Conservation (phyloP, 306 rosid genomes). For the Trifolium subterraneum region DNA sequence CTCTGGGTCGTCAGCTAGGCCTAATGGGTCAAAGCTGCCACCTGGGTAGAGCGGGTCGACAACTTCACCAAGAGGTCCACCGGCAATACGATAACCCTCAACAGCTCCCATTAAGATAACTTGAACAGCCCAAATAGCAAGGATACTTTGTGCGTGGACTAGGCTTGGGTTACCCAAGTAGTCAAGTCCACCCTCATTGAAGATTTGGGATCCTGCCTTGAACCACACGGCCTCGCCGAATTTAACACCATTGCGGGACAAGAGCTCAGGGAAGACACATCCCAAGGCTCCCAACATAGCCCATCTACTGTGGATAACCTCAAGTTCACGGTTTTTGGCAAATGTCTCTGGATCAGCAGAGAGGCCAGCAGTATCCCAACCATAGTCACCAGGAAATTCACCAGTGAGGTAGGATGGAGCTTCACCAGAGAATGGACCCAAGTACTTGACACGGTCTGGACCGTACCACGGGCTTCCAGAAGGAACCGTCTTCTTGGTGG, state of each 20-base stretch:
- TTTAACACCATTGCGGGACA: not conserved
- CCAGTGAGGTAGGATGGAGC: not conserved
- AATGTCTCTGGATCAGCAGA: not conserved
- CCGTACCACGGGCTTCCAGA: not conserved
- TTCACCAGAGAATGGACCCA: not conserved
- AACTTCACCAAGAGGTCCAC: not conserved
- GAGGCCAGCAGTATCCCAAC: not conserved
- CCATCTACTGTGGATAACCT: constrained; percentile 3
- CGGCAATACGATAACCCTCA: not conserved
- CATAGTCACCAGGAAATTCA: not conserved
- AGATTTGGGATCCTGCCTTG: not conserved
- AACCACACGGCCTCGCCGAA: not conserved
- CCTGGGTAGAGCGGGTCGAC: not conserved
- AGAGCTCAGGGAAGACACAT: not conserved
- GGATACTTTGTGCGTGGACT: not conserved
- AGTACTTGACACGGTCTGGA: not conserved
- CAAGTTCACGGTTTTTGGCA: not conserved
- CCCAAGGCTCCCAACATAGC: not conserved
- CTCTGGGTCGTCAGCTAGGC: not conserved
- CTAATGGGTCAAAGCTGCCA: not conserved
- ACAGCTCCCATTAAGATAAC: not conserved
- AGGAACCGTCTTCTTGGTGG: not conserved
- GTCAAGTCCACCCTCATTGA: not conserved
- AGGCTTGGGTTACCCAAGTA: constrained; percentile 4
- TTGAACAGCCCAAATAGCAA: not conserved